phyloP scores from a whole-genome alignment of 169 alveolate genomes.

The Cryptosporidium meleagridis region DNA sequence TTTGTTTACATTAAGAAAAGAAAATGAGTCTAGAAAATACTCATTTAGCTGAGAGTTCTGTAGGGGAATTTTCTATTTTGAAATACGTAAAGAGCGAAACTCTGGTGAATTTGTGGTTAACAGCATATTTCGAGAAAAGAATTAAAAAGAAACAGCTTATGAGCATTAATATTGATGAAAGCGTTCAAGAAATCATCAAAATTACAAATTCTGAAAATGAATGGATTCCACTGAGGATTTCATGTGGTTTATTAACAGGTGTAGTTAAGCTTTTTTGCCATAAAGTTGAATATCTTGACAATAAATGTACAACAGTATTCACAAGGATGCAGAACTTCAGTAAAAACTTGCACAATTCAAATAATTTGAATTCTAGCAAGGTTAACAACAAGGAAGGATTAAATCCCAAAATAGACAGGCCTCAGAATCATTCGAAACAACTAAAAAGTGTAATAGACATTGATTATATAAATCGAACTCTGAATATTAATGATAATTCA shows the following conservation, averaged over 20 bases:
- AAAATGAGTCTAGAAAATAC: conserved; percentile 8
- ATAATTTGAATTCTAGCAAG: not conserved
- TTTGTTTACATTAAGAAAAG: not conserved
- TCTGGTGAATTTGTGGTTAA: conserved; percentile 55
- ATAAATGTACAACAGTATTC: conserved; percentile 17
- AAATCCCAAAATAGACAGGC: conserved; percentile 24
- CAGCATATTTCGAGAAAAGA: conserved; percentile 56
- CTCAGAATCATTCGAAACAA: not conserved
- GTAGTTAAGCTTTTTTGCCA: conserved; percentile 46
- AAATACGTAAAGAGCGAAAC: conserved; percentile 44
- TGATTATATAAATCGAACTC: conserved; percentile 47
- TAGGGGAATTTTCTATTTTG: conserved; percentile 42
- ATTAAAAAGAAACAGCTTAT: conserved; percentile 35
- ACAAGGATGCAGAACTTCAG: conserved; percentile 66
- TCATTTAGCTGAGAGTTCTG: not conserved
- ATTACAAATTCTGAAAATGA: conserved; percentile 16
- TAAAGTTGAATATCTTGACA: conserved; percentile 55
- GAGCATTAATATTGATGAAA: conserved; percentile 27
- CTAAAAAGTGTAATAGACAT: conserved; percentile 10
- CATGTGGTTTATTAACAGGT: conserved; percentile 44
- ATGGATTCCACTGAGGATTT: conserved; percentile 73
- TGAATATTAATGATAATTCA: conserved; percentile 24
- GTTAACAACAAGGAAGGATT: not conserved
- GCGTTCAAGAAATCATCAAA: conserved; percentile 48
- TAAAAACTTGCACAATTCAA: not conserved